Evolutionary conservation across 768 basidiomycete species (phyloP).

Genomic region (Phlebiopsis flavidoalba): DNA sequence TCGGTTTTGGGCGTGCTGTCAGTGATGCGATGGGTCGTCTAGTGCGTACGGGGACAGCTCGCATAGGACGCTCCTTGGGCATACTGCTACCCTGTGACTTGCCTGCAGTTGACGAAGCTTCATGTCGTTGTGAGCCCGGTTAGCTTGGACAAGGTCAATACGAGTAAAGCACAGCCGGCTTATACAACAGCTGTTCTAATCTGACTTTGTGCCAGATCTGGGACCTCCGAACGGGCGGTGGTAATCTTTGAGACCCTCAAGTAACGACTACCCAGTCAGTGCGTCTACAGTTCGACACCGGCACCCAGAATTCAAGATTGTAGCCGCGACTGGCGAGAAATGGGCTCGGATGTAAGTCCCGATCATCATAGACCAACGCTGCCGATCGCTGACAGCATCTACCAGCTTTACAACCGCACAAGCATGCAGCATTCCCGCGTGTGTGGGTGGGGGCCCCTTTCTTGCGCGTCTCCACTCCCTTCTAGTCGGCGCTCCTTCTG

Average conservation of each 20-base stretch:
- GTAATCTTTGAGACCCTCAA: slow-evolving; percentile 85
- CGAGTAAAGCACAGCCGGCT: slow-evolving; percentile 44
- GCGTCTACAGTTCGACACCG: slow-evolving; percentile 89
- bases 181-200: not conserved
- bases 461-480: too few relatives aligned
- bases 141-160: slow-evolving; percentile 88
- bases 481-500: too few relatives aligned
- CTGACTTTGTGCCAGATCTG: slow-evolving; percentile 61
- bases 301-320: too few relatives aligned
- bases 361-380: not conserved
- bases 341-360: slow-evolving; percentile 70
- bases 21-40: slow-evolving; percentile 1
- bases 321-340: slow-evolving; percentile 93
- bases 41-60: slow-evolving; percentile 99
- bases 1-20: not conserved
- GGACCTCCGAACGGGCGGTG: slow-evolving; percentile 90
- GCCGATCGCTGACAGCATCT: not conserved
- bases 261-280: slow-evolving; percentile 88
- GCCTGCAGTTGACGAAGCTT: slow-evolving; percentile 91
- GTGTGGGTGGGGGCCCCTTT: too few relatives aligned
- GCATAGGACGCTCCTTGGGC: slow-evolving; percentile 87
- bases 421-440: slow-evolving; percentile 85
- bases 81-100: slow-evolving; percentile 91
- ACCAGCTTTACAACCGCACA: slow-evolving; percentile 90
- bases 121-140: slow-evolving; percentile 93